Conservation (phyloP, 2,329 filamentous ascomycete genomes). For the Lachnellula occidentalis region DNA sequence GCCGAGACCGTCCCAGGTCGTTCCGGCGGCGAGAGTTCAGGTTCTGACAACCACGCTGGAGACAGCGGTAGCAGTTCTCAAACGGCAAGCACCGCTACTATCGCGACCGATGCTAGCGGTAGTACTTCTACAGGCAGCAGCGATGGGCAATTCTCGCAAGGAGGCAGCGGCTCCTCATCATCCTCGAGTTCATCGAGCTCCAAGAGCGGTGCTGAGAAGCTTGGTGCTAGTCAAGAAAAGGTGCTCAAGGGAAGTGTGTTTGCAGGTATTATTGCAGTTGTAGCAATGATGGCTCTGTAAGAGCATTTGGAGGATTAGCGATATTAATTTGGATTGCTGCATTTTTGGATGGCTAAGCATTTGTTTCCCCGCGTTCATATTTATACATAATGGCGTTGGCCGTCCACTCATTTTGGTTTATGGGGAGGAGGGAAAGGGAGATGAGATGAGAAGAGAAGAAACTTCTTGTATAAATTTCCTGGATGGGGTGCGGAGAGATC, state of each 20-base stretch:
- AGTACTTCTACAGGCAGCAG: conserved; percentile 22
- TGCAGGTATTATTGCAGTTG: conserved; percentile 28
- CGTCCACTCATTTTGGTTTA: conserved; percentile 21
- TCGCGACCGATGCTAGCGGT: conserved; percentile 27
- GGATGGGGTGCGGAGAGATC: not conserved
- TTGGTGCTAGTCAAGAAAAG: conserved; percentile 21
- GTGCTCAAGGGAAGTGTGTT: conserved; percentile 28
- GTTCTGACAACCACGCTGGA: conserved; percentile 25
- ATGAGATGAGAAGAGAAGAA: not conserved
- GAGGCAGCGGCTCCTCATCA: conserved; percentile 14
- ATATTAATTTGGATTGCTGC: conserved; percentile 70
- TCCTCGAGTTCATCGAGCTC: conserved; percentile 6
- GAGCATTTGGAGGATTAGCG: conserved; percentile 60
- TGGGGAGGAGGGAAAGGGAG: not conserved
- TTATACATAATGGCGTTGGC: conserved; percentile 24
- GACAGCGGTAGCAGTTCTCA: conserved; percentile 18
- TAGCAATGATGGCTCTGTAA: conserved; percentile 30
- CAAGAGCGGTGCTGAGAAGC: conserved; percentile 24
- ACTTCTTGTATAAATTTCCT: conserved; percentile 19
- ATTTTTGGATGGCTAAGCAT: conserved; percentile 13
- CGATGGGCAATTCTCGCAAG: conserved; percentile 29
- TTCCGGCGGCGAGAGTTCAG: conserved; percentile 43
- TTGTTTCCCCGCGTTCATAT: not conserved
- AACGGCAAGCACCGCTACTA: conserved; percentile 16
- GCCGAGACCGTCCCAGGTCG: conserved; percentile 49